A percentile compares a stretch with the other conserved stretches of the same genome.
These are phyloP conservation scores for Penicillium manginii DNA, from an alignment of 495 filamentous ascomycete genomes.

Conservation along the genomic window DNA sequence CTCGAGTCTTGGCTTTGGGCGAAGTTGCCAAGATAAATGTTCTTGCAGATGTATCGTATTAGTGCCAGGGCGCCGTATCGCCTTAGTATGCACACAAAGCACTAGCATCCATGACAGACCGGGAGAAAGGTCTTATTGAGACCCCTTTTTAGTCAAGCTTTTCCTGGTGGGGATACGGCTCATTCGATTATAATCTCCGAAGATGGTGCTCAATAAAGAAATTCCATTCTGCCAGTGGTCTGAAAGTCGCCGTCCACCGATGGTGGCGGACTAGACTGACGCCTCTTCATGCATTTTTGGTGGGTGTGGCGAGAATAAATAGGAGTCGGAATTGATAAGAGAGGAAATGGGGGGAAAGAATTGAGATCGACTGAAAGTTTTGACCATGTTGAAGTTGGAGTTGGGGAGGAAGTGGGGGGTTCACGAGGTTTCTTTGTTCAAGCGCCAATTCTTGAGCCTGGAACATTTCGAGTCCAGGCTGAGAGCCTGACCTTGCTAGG, in stretches of 20 bases:
- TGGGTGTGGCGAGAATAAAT: neutral
- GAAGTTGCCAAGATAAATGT: neutral
- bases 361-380: neutral
- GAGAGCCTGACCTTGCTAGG: too few species aligned
- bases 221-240: neutral
- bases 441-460: too few species aligned
- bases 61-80: neutral
- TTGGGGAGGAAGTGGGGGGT: too few species aligned
- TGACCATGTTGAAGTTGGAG: neutral
- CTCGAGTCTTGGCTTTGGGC: neutral
- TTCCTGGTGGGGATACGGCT: neutral
- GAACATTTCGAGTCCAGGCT: too few species aligned
- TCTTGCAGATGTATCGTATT: too few species aligned
- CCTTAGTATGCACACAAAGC: neutral
- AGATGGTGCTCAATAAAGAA: conserved; percentile 2
- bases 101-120: neutral
- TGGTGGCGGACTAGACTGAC: neutral
- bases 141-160: neutral
- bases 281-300: neutral
- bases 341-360: neutral
- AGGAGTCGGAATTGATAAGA: neutral
- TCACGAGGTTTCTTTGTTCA: too few species aligned
- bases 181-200: neutral
- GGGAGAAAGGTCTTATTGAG: neutral
- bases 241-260: neutral